phyloP scores from a whole-genome alignment of 2,329 filamentous ascomycete genomes.

The Westerdykella ornata region DNA sequence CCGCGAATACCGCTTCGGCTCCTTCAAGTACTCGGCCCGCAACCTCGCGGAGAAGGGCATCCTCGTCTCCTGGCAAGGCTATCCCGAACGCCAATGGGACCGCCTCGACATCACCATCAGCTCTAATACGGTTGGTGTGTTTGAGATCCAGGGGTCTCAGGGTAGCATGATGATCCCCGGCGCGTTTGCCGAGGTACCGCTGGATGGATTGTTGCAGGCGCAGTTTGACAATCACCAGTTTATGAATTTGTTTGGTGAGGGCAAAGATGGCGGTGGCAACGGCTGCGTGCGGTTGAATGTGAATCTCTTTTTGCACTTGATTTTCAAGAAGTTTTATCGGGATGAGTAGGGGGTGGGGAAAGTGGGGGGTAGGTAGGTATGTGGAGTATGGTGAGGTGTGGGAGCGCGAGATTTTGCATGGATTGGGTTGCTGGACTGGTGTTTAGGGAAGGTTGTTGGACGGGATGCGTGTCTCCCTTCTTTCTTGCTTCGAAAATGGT shows the following conservation, averaged over 20 bases:
- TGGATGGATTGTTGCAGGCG: conserved; percentile 90
- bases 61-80: conserved; percentile 82
- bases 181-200: conserved; percentile 76
- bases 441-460: too few relatives aligned
- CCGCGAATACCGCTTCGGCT: conserved; percentile 93
- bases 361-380: too few relatives aligned
- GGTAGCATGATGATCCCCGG: conserved; percentile 95
- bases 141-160: conserved; percentile 82
- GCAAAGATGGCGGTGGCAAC: conserved; percentile 16
- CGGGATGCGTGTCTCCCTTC: too few relatives aligned
- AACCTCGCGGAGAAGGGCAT: conserved; percentile 89
- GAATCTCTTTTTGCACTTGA: conserved; percentile 88
- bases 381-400: too few relatives aligned
- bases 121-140: conserved; percentile 88
- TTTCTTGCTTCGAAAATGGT: too few relatives aligned
- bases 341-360: conserved; percentile 18
- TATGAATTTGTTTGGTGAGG: conserved; percentile 70
- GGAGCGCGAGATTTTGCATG: too few relatives aligned
- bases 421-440: too few relatives aligned
- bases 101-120: conserved; percentile 91
- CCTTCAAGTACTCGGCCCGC: conserved; percentile 92
- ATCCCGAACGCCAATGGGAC: conserved; percentile 76
- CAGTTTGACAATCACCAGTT: conserved; percentile 97
- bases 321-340: conserved; percentile 97
- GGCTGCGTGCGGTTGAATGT: conserved; percentile 75